Evolutionary conservation across 768 basidiomycete species (phyloP), one percentile per base, ranked within the genome.

Genomic region (Mycena polygramma): DNA sequence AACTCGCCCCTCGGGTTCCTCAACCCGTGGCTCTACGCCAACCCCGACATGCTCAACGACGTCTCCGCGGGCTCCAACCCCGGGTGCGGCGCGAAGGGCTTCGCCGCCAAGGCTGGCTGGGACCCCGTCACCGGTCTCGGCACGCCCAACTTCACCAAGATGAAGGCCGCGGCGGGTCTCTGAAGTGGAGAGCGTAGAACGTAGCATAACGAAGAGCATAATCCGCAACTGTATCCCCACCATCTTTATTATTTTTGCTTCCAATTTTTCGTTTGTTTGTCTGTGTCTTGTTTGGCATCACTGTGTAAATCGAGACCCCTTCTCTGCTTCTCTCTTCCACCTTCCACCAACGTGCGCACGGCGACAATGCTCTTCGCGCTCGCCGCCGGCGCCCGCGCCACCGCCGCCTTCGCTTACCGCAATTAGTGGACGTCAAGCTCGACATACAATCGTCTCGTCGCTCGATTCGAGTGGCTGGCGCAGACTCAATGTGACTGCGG

Each of bases 11-110:
- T 68, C 63, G 57, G 71, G 30, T 68, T 68, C 59, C 59, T 68
- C 9, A 68, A 68, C 53, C 66, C 66, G 11, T 68, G 46, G 22
- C 45, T 68, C 36, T 68, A 68, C 39, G 55, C 66, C 39, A 68
- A 68, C 52, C 36, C 66, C 75, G 70, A 70, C 74, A 66, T 77
- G 74, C 69, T 78, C 73, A 74, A 68, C 58, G 76, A 78, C 57
- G 71, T 77, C 30, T 75, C 75, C 17, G 61, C 69, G 1, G 76
- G 77, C 26, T 69, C 57, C 43, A 73, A 73, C 72, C 66, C 74
- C 9, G 71, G 72, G 3, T 73, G 72, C 46, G 49, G 57, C 19
- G 61, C 63, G 8, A 63, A 48, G 30, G 59, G 45, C 11, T 52
- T 67, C 35, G n/a, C 74, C 45, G 76, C 75, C 3, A 45, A 57